A percentile compares a stretch with the other conserved stretches of the same genome.
These are phyloP conservation scores for Kalmusia sp. DNA, from an alignment of 2,329 filamentous ascomycete species.

Conservation along the genomic window DNA sequence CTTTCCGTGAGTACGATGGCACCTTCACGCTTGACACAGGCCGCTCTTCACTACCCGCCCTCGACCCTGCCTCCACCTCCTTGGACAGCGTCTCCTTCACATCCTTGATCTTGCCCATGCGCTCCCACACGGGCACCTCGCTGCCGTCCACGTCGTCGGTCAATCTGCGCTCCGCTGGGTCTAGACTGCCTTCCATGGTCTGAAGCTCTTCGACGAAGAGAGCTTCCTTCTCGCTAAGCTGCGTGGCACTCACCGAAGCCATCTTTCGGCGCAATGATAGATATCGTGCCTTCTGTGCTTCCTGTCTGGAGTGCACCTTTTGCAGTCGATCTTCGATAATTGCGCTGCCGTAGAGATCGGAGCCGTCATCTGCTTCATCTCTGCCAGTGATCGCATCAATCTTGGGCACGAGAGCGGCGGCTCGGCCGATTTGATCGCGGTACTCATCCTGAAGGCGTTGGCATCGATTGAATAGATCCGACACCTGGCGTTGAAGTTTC, in stretches of 20 bases:
- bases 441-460: constrained; percentile 73
- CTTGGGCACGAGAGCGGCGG: constrained; percentile 68
- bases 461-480: constrained; percentile 76
- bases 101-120: constrained; percentile 64
- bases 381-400: constrained; percentile 72
- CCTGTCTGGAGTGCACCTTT: constrained; percentile 63
- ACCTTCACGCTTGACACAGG: constrained; percentile 31
- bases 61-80: constrained; percentile 29
- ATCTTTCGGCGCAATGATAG: constrained; percentile 64
- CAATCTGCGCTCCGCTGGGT: constrained; percentile 33
- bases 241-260: constrained; percentile 56
- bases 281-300: constrained; percentile 64
- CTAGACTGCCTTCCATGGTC: constrained; percentile 49
- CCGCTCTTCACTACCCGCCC: constrained; percentile 22
- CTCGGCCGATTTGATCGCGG: constrained; percentile 70
- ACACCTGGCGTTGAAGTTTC: constrained; percentile 70
- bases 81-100: constrained; percentile 60
- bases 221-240: constrained; percentile 69
- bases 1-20: constrained; percentile 40
- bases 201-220: constrained; percentile 65
- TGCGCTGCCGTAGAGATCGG: constrained; percentile 57
- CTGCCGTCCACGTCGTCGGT: constrained; percentile 41
- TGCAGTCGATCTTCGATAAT: constrained; percentile 67
- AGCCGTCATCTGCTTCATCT: constrained; percentile 58
- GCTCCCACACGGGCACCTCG: constrained; percentile 54